phyloP scores from a whole-genome alignment of 2,329 filamentous ascomycete genomes.

The Cladosporium sp. region DNA sequence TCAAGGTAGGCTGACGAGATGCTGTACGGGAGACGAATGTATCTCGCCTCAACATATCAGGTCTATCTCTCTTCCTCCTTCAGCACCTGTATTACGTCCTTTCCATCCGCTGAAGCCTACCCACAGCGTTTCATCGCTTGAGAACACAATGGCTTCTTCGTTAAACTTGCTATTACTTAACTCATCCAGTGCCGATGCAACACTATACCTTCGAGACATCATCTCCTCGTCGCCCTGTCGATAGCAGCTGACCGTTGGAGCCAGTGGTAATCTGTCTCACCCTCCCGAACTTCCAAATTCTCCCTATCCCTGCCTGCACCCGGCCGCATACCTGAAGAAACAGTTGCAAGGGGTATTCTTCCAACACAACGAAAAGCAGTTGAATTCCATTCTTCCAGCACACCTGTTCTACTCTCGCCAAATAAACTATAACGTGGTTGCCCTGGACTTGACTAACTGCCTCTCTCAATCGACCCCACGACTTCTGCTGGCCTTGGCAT shows the following conservation, averaged over 20 bases:
- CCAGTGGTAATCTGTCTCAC: conserved; percentile 17
- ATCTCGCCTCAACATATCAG: not conserved
- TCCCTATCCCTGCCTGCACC: conserved; percentile 20
- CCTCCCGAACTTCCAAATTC: conserved; percentile 7
- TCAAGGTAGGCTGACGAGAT: not conserved
- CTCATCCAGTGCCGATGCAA: not conserved
- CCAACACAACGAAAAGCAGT: not conserved
- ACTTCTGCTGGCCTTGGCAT: conserved; percentile 15
- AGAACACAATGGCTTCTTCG: not conserved
- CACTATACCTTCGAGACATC: conserved; percentile 12
- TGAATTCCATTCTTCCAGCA: not conserved
- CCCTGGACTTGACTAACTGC: not conserved
- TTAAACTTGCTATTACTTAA: not conserved
- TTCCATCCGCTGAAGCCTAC: not conserved
- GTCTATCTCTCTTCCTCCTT: not conserved
- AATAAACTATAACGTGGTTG: not conserved
- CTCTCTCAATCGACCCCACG: not conserved
- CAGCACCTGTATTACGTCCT: not conserved
- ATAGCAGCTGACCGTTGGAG: conserved; percentile 16
- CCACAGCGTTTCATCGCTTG: not conserved
- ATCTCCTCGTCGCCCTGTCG: conserved; percentile 15
- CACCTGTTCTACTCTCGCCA: not conserved
- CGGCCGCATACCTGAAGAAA: conserved; percentile 10
- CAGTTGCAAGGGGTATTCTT: conserved; percentile 11
- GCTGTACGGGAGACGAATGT: not conserved